Percentiles rank a stretch among this genome's conserved stretches.
Conservation (phyloP, 345 rosid genomes). For the Hirschfeldia incana region DNA sequence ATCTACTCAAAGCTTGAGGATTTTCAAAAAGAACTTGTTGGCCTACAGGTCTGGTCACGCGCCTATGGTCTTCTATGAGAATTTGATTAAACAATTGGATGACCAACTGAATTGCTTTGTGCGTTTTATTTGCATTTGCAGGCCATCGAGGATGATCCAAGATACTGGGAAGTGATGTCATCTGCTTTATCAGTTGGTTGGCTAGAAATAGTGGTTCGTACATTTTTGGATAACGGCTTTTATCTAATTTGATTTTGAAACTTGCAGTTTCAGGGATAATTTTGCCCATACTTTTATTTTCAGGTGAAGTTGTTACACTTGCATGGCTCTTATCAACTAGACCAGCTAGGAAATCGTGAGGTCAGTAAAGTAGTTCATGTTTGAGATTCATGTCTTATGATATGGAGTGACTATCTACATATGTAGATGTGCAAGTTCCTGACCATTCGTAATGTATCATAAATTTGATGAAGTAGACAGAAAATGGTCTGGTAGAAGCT, state of each 20-base stretch:
- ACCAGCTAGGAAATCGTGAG: constrained; percentile 89
- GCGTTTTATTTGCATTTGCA: constrained; percentile 35
- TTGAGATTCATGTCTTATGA: constrained; percentile 21
- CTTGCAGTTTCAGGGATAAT: constrained; percentile 4
- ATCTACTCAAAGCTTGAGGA: constrained; percentile 72
- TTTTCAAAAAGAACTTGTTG: constrained; percentile 69
- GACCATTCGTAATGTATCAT: constrained; percentile 22
- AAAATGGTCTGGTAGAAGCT: constrained; percentile 93
- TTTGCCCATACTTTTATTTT: constrained; percentile 18
- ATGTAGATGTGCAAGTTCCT: constrained; percentile 8
- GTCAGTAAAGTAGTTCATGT: constrained; percentile 46
- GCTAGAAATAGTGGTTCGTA: constrained; percentile 82
- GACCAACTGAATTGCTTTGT: not conserved
- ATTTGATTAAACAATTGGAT: constrained; percentile 7
- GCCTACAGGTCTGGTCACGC: constrained; percentile 57
- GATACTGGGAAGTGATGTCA: constrained; percentile 81
- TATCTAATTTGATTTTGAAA: not conserved
- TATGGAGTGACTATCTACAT: constrained; percentile 18
- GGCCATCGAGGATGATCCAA: constrained; percentile 77
- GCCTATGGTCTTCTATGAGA: not conserved
- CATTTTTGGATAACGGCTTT: not conserved
- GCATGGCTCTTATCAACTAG: constrained; percentile 90
- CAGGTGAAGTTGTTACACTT: constrained; percentile 87
- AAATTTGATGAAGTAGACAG: constrained; percentile 56
- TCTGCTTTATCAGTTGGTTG: constrained; percentile 90